Evolutionary conservation across 2,329 filamentous ascomycete genomes (phyloP), one percentile per base, ranked within the genome.

Genomic region (Fonsecaea multimorphosa): DNA sequence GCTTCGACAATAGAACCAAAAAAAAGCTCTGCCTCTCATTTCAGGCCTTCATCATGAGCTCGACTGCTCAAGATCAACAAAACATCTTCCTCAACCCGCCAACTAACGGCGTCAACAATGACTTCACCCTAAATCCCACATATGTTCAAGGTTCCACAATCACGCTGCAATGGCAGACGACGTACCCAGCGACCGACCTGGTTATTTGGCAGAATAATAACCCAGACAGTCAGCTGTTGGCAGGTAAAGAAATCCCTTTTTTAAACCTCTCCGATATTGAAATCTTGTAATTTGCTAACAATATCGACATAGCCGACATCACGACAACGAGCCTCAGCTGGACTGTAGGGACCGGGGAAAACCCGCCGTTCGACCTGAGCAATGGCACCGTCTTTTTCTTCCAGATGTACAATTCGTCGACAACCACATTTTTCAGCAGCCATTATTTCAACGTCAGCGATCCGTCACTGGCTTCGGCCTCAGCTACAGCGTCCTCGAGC

Each of bases 361-460:
- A 4, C 44, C 44, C 44, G 19, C 44, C 44, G 19, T 49, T 49
- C 22, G 44, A 49, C 44, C 44, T 49, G 19, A 49, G 19, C 44
- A 12, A 49, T 1, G 44, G 44, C 8, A 27, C 12, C 11, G 44
- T 49, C 7, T 49, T 49, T 49, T 49, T 49, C 44, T 49, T 49
- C 9, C 44, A 49, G 24, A 49, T 49, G 44, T 49, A 49, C 44
- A 49, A 49, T 14, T 49, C 44, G 9, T 49, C 44, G 4, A 49
- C 44, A 19, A 3, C 44, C 19, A 49, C 44, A 1, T 49, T 49
- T 4, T 49, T 49, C 44, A 49, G 44, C 44, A 49, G 44, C 44
- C 44, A 49, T 24, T 49, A 49, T 14, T 49, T 49, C 44, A 49
- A 49, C 44, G 44, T 49, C 44, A 49, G 44, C 44, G 19, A 49